Conservation (phyloP, 495 filamentous ascomycete species). For the Rhizodiscina lignyota region DNA sequence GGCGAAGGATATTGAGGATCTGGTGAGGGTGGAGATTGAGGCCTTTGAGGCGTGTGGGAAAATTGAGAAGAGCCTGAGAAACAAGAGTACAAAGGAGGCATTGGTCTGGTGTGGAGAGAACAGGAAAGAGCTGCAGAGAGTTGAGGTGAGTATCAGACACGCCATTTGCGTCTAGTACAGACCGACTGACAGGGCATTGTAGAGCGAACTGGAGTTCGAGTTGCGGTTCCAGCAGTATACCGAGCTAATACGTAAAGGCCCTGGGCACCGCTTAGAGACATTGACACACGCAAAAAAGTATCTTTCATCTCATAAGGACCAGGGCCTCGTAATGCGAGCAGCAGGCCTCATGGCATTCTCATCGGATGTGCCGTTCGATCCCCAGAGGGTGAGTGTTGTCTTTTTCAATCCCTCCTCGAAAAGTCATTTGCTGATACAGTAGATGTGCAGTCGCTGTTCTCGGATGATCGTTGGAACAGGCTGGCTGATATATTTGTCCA, state of each 20-base stretch:
- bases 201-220: constrained; percentile 80
- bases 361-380: constrained; percentile 41
- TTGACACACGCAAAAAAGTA: constrained; percentile 66
- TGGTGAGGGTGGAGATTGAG: constrained; percentile 86
- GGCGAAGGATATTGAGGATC: constrained; percentile 52
- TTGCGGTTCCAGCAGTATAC: constrained; percentile 92
- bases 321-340: constrained; percentile 46
- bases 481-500: constrained; percentile 71
- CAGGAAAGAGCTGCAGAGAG: constrained; percentile 69
- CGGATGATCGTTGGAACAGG: constrained; percentile 47
- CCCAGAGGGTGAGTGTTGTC: constrained; percentile 38
- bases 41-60: constrained; percentile 71
- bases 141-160: constrained; percentile 41
- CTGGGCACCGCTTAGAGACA: constrained; percentile 52
- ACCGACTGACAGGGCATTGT: too few species aligned
- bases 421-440: constrained; percentile 4
- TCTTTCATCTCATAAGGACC: constrained; percentile 47
- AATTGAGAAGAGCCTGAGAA: constrained; percentile 53
- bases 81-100: constrained; percentile 47
- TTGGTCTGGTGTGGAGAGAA: constrained; percentile 86
- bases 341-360: constrained; percentile 64
- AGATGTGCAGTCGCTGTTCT: constrained; percentile 48
- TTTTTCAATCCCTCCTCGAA: not conserved
- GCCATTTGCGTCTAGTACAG: not conserved
- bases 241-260: constrained; percentile 57